These are phyloP conservation scores for Picea sitchensis DNA, from an alignment of 75 land plant genomes.

Conservation along the genomic window DNA sequence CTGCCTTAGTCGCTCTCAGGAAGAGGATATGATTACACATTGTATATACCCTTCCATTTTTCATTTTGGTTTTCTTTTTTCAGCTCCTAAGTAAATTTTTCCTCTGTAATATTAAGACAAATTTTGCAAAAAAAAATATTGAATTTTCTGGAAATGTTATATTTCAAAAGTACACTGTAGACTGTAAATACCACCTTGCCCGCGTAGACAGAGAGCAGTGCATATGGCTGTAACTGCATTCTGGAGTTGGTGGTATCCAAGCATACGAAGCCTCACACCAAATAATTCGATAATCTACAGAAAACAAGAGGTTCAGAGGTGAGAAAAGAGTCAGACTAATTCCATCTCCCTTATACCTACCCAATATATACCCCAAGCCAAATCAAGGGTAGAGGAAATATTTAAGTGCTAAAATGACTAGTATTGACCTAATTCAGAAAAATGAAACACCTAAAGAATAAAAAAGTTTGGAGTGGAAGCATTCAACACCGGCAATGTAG, in stretches of 20 bases:
- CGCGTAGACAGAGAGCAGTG: slow-evolving; percentile 66
- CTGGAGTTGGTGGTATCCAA: slow-evolving; percentile 85
- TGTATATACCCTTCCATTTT: too few relatives aligned
- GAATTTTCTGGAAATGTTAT: too few relatives aligned
- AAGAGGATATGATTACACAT: too few relatives aligned
- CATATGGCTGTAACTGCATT: slow-evolving; percentile 85
- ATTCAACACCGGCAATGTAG: not conserved
- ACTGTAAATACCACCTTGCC: slow-evolving; percentile 46
- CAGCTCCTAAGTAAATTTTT: too few relatives aligned
- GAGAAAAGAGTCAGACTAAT: not conserved
- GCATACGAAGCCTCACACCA: slow-evolving; percentile 53
- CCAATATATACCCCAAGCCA: not conserved
- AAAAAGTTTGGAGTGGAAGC: not conserved
- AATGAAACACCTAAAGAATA: not conserved
- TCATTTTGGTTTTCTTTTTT: too few relatives aligned
- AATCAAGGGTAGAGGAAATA: not conserved
- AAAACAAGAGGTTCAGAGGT: slow-evolving; percentile 6
- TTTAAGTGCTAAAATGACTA: not conserved
- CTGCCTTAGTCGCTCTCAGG: too few relatives aligned
- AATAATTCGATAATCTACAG: slow-evolving; percentile 46
- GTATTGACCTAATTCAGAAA: not conserved
- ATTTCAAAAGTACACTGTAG: too few relatives aligned
- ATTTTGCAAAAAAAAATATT: too few relatives aligned
- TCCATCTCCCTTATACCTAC: not conserved
- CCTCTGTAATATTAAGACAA: too few relatives aligned